These are phyloP conservation scores for Diaporthe sp. DNA, from an alignment of 2,329 filamentous ascomycete species.

Conservation along the genomic window DNA sequence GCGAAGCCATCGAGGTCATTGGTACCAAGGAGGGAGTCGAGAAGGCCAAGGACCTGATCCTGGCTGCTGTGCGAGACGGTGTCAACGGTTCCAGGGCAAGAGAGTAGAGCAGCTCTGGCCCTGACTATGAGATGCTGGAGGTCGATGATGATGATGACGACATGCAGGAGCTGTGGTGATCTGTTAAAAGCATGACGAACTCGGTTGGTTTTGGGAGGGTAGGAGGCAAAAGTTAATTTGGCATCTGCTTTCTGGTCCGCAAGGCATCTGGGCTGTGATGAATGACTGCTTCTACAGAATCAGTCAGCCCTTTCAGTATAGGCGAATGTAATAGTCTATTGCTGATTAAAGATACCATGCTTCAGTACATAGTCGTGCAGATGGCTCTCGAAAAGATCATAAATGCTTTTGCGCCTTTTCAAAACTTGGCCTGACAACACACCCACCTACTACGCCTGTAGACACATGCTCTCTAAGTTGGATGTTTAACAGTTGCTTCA, in stretches of 20 bases:
- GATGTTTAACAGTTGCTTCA: too few relatives aligned
- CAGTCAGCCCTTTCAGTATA: neutral
- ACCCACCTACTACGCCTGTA: neutral
- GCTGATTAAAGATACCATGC: neutral
- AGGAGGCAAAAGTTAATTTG: conserved; percentile 12
- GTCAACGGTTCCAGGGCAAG: conserved; percentile 44
- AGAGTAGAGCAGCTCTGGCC: conserved; percentile 34
- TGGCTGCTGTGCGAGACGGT: conserved; percentile 81
- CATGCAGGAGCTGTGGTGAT: conserved; percentile 15
- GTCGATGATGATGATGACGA: neutral
- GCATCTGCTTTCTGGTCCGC: conserved; percentile 6
- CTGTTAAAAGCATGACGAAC: neutral
- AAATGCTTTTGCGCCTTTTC: neutral
- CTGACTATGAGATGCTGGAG: neutral
- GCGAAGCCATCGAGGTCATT: conserved; percentile 90
- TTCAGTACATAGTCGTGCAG: too few relatives aligned
- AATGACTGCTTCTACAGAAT: neutral
- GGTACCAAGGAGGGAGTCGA: conserved; percentile 85
- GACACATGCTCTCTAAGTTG: neutral
- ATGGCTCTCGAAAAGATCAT: neutral
- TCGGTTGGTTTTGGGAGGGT: neutral
- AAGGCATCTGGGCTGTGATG: neutral
- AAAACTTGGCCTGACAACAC: neutral
- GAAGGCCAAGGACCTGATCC: conserved; percentile 87
- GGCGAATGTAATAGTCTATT: neutral